Evolutionary conservation across 2,329 filamentous ascomycete genomes (phyloP), one percentile per base, ranked within the genome.

Genomic region (Elsinoe australis): DNA sequence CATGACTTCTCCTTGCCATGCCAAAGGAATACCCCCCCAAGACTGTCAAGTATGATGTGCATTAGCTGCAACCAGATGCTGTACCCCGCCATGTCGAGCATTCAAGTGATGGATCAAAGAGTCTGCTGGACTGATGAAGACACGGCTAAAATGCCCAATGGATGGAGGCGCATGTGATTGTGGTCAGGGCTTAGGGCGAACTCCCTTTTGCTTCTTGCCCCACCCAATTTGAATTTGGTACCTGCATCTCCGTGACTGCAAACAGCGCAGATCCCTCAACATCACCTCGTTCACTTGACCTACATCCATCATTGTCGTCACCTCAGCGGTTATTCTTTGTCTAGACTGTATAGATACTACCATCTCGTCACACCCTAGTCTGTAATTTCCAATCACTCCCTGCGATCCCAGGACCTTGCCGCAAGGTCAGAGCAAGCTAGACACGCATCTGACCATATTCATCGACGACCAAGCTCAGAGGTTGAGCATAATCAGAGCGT

Each of bases 61-160:
- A n/a, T n/a, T n/a, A n/a, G n/a, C n/a, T n/a, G n/a, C n/a, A n/a
- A n/a, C n/a, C n/a, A n/a, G n/a, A n/a, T n/a, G n/a, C n/a, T 44
- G 39, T 44, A 44, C 39, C 39, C 39, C 39, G 26, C 39, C 28
- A 24, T 44, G 39, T 18, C 15, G 26, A 15, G 39, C 39, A 44
- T 18, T 21, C 14, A n/a, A 26, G 26, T 17, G 26, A 17, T 19
- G 39, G 21, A 22, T 28, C 39, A 32, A 44, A 18, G 28, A 8
- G 15, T 12, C 15, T 4, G 7, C 17, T 15, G 29, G 24, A 44
- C 26, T 31, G 22, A 22, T 31, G 34, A 39, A 28, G 46, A 8
- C n/a, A n/a, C n/a, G n/a, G n/a, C n/a, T n/a, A n/a, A n/a, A n/a
- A n/a, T n/a, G n/a, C n/a, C n/a, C n/a, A n/a, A n/a, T n/a, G n/a